phyloP scores from a whole-genome alignment of 176 grass and related monocot genomes.

The Tillandsia leiboldiana region DNA sequence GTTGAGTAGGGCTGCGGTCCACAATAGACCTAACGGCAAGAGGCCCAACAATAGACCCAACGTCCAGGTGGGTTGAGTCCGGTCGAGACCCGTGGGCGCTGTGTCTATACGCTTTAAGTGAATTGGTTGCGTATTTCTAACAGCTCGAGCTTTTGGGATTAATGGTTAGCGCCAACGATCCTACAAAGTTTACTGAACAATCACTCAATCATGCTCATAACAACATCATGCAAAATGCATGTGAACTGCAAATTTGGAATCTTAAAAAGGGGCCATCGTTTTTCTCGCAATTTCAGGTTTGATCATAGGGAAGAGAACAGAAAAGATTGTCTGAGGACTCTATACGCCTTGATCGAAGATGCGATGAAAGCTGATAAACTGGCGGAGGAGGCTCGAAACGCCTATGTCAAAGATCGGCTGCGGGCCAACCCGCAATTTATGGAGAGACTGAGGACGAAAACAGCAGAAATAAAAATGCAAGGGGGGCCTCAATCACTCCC shows the following conservation, averaged over 20 bases:
- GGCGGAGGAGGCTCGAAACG: slow-evolving; percentile 45
- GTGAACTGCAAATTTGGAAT: background rate
- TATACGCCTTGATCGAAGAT: slow-evolving; percentile 57
- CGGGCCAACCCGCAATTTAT: slow-evolving; percentile 70
- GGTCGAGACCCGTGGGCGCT: too few species aligned
- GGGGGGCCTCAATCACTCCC: slow-evolving; percentile 29
- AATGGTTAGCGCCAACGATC: too few species aligned
- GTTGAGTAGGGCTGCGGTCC: too few species aligned
- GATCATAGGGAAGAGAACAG: slow-evolving; percentile 89
- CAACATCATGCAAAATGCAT: background rate
- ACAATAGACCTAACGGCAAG: too few species aligned
- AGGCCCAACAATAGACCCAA: too few species aligned
- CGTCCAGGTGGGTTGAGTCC: too few species aligned
- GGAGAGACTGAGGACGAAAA: slow-evolving; percentile 68
- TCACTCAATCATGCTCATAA: too few species aligned
- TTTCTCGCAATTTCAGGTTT: slow-evolving; percentile 30
- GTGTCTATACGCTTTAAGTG: too few species aligned
- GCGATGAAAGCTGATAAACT: slow-evolving; percentile 64
- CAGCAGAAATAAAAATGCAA: slow-evolving; percentile 14
- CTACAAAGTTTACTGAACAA: too few species aligned
- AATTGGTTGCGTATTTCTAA: too few species aligned
- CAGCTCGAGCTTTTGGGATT: too few species aligned
- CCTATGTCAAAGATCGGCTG: slow-evolving; percentile 60
- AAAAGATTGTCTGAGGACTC: slow-evolving; percentile 92
- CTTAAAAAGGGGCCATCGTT: background rate